Evolutionary conservation across 164 flowering plant species (phyloP).

Genomic region (Brasenia schreberi): DNA sequence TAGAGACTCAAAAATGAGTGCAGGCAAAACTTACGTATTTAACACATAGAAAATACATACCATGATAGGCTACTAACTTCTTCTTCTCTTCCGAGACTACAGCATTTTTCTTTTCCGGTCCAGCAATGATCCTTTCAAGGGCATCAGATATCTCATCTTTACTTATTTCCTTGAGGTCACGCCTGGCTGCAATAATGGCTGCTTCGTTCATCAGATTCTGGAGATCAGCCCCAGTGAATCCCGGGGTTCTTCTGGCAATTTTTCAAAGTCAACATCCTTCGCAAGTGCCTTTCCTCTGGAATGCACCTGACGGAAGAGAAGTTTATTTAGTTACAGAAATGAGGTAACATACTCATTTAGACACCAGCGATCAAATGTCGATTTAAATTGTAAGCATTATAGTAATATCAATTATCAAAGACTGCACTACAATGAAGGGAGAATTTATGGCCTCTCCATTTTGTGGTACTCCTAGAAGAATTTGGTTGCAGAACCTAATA

Average conservation of each 20-base stretch:
- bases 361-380: too few relatives aligned
- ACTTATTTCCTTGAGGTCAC: constrained; percentile 86
- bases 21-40: too few relatives aligned
- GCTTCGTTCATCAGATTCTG: constrained; percentile 97
- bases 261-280: constrained; percentile 92
- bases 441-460: too few relatives aligned
- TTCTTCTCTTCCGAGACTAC: constrained; percentile 93
- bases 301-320: constrained; percentile 66
- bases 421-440: too few relatives aligned
- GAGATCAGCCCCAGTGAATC: constrained; percentile 91
- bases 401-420: too few relatives aligned
- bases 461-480: too few relatives aligned
- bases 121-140: constrained; percentile 88
- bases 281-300: constrained; percentile 90
- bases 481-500: too few relatives aligned
- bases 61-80: constrained; percentile 91
- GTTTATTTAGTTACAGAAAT: too few relatives aligned
- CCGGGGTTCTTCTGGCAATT: constrained; percentile 90
- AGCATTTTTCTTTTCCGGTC: constrained; percentile 99
- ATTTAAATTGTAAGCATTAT: too few relatives aligned
- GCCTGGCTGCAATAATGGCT: constrained; percentile 93
- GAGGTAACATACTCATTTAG: too few relatives aligned
- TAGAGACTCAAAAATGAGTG: too few relatives aligned
- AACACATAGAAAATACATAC: too few relatives aligned
- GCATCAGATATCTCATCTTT: constrained; percentile 93